Evolutionary conservation across 768 basidiomycete species (phyloP).

Genomic region (Russula dissimulans): DNA sequence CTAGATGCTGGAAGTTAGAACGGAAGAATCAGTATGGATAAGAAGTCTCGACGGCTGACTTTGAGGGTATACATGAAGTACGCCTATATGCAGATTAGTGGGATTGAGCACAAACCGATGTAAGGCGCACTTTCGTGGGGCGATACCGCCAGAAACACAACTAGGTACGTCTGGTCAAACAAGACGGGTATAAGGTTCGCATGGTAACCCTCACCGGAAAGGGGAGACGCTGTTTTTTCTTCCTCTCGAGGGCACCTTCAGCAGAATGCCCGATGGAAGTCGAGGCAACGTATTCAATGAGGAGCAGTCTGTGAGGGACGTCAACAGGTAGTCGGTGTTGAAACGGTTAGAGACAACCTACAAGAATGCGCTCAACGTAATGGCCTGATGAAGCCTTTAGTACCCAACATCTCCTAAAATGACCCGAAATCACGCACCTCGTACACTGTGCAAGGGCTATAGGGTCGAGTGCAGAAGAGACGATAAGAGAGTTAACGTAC

Average conservation of each 20-base stretch:
- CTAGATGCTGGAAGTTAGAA: slow-evolving; percentile 28
- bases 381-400: slow-evolving; percentile 37
- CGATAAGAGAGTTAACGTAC: slow-evolving; percentile 27
- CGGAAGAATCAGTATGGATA: not conserved
- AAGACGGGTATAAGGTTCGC: not conserved
- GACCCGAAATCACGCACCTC: slow-evolving; percentile 37
- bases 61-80: slow-evolving; percentile 90
- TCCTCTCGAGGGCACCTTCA: slow-evolving; percentile 60
- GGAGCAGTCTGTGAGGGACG: slow-evolving; percentile 43
- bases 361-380: slow-evolving; percentile 84
- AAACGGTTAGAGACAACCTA: slow-evolving; percentile 28
- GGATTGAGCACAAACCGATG: not conserved
- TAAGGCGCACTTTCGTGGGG: slow-evolving; percentile 54
- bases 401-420: too few relatives aligned
- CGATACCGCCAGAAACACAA: slow-evolving; percentile 77
- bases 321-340: not conserved
- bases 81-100: slow-evolving; percentile 33
- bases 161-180: slow-evolving; percentile 28
- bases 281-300: slow-evolving; percentile 77
- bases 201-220: slow-evolving; percentile 44
- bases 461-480: slow-evolving; percentile 27
- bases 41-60: slow-evolving; percentile 31
- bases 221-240: slow-evolving; percentile 68
- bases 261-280: slow-evolving; percentile 55
- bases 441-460: slow-evolving; percentile 41